Evolutionary conservation across 1,284 basidiomycete genomes (phyloP), one percentile per base, ranked within the genome.

Genomic region (Xerocomus amazonicus): DNA sequence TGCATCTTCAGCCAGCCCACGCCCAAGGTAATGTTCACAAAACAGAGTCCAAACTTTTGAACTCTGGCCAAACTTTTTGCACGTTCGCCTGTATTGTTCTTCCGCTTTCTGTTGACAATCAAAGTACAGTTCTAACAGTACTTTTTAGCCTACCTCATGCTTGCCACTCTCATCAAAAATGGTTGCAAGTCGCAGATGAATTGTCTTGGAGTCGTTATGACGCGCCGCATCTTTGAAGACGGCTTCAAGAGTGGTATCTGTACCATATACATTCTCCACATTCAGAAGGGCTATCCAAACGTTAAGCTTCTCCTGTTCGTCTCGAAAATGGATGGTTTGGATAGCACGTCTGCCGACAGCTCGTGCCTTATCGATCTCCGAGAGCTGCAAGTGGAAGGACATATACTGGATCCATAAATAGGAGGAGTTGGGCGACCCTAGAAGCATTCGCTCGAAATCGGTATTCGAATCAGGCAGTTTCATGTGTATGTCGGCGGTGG

Each of bases 341-440:
- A 97, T 74, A 4, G 95, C 97, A 28, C 92, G 84, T 47, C 82
- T 79, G 14, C 86, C 96, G 43, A 95, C 87, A 63, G 88, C 83
- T 33, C 95, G 83, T 13, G 96, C 97, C 70, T 94, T 94, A 60
- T 95, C 93, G 39, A 98, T 78, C 70, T 99, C 96, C 38, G 94
- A 93, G 13, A 99, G 81, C 59, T 95, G 92, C 5, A 99, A 77
- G 58, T 96, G 92, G 81, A 98, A 97, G 6, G 95, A 96, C 92
- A 99, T 98, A 70, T 96, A 99, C 69, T 97, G 96, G 54, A 99
- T 89, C 97, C 97, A 99, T 36, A 99, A 79, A 72, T 88, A 97
- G 0, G 97, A 99, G 12, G 93, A 97, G 69, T 97, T 94, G 4
- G 97, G 97, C 0, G 95, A 96, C n/a, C 92, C 90, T 27, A 98